These are phyloP conservation scores for Tolypocladium nubicola DNA, from an alignment of 2,329 filamentous ascomycete species.

Conservation along the genomic window DNA sequence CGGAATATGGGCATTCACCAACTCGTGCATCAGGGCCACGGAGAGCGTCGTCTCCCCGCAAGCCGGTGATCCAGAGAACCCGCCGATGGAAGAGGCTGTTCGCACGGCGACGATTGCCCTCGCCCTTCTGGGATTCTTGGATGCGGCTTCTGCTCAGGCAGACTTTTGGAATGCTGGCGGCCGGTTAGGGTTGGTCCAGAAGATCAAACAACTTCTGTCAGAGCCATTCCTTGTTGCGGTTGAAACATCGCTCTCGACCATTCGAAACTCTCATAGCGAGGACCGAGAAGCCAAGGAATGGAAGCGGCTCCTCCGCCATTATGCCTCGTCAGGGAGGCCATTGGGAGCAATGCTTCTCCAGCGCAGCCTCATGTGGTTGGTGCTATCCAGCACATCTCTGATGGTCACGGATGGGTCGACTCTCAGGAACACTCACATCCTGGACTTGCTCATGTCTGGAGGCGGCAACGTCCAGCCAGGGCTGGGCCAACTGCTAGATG, in stretches of 20 bases:
- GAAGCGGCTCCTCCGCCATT: slow-evolving; percentile 78
- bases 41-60: slow-evolving; percentile 42
- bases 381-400: slow-evolving; percentile 69
- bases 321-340: slow-evolving; percentile 67
- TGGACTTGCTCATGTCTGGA: slow-evolving; percentile 62
- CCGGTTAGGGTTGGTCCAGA: slow-evolving; percentile 61
- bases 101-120: slow-evolving; percentile 67
- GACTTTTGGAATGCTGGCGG: slow-evolving; percentile 74
- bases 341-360: slow-evolving; percentile 87
- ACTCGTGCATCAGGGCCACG: slow-evolving; percentile 55
- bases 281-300: slow-evolving; percentile 67
- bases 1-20: slow-evolving; percentile 61
- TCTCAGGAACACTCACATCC: slow-evolving; percentile 51
- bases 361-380: slow-evolving; percentile 75
- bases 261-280: slow-evolving; percentile 64
- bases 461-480: slow-evolving; percentile 31
- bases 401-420: slow-evolving; percentile 53
- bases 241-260: slow-evolving; percentile 81
- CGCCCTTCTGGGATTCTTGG: slow-evolving; percentile 82
- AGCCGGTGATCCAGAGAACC: slow-evolving; percentile 43
- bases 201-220: slow-evolving; percentile 63
- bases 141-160: slow-evolving; percentile 67
- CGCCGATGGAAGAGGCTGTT: slow-evolving; percentile 55
- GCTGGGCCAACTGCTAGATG: slow-evolving; percentile 28
- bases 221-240: slow-evolving; percentile 78